Evolutionary conservation across 179 eudicot species (phyloP).

Genomic region (Camellia oleifera): DNA sequence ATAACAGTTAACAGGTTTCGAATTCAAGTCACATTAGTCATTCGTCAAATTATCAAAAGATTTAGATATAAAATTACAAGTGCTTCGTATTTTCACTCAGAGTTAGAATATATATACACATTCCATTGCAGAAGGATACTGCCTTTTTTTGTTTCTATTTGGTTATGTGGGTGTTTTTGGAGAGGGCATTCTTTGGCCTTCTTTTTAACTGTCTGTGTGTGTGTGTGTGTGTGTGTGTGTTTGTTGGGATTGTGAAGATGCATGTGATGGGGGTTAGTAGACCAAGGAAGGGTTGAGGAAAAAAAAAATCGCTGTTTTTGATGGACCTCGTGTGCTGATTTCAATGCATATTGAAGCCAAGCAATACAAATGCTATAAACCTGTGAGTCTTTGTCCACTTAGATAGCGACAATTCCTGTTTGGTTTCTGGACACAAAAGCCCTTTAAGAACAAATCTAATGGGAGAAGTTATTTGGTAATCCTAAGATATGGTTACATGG

Average conservation of each 20-base stretch:
- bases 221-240: background rate
- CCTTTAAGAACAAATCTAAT: too few relatives aligned
- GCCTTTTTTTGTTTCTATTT: background rate
- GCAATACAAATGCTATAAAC: background rate
- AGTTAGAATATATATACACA: too few relatives aligned
- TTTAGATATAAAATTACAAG: too few relatives aligned
- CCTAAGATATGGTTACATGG: too few relatives aligned
- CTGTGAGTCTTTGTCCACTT: conserved; percentile 25
- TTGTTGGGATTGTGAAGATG: conserved; percentile 33
- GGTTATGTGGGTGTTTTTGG: conserved; percentile 3
- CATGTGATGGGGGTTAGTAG: conserved; percentile 29
- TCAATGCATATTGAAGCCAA: conserved; percentile 16
- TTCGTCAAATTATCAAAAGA: too few relatives aligned
- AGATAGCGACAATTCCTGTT: conserved; percentile 16
- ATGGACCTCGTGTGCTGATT: conserved; percentile 15
- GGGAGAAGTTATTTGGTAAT: too few relatives aligned
- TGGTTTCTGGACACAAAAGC: conserved; percentile 13
- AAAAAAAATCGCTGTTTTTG: conserved; percentile 16
- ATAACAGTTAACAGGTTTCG: too few relatives aligned
- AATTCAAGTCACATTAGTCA: too few relatives aligned
- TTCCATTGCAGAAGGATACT: background rate
- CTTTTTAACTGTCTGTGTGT: background rate
- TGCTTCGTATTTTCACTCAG: too few relatives aligned
- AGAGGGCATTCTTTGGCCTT: background rate
- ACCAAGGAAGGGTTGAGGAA: conserved; percentile 1